A percentile compares a stretch with the other conserved stretches of the same genome.
Conservation (phyloP, 108 stramenopile species). For the Epithemia pelagica region DNA sequence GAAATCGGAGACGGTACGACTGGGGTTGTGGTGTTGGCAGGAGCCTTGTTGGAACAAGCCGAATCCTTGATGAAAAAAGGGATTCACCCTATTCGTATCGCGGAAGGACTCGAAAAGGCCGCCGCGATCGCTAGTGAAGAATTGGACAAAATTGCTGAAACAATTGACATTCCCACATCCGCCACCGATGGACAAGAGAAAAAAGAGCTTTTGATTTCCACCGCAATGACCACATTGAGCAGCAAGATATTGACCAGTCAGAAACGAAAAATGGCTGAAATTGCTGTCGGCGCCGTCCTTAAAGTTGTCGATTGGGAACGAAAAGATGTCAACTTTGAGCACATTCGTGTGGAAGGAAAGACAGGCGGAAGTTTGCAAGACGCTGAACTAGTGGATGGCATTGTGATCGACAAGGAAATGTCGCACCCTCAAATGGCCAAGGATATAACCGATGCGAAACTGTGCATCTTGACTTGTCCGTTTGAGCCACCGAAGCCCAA, state of each 20-base stretch:
- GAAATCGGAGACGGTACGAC: slow-evolving; percentile 99
- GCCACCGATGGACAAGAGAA: slow-evolving; percentile 42
- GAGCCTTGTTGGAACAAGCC: slow-evolving; percentile 97
- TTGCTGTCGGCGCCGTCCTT: slow-evolving; percentile 94
- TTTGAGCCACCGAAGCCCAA: slow-evolving; percentile 99
- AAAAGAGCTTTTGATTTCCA: slow-evolving; percentile 80
- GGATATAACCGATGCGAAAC: slow-evolving; percentile 86
- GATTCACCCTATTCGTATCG: slow-evolving; percentile 96
- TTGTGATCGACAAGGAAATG: slow-evolving; percentile 98
- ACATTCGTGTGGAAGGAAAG: slow-evolving; percentile 99
- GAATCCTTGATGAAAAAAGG: slow-evolving; percentile 87
- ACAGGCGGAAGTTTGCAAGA: slow-evolving; percentile 96
- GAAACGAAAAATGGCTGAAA: slow-evolving; percentile 93
- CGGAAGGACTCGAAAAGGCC: slow-evolving; percentile 95
- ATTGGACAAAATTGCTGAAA: slow-evolving; percentile 84
- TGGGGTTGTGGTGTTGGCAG: slow-evolving; percentile 97
- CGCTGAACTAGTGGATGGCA: slow-evolving; percentile 93
- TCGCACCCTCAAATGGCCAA: slow-evolving; percentile 97
- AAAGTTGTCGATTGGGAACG: slow-evolving; percentile 94
- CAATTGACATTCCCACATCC: slow-evolving; percentile 61
- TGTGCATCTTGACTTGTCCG: slow-evolving; percentile 96
- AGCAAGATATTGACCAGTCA: slow-evolving; percentile 97
- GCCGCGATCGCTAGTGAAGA: slow-evolving; percentile 84
- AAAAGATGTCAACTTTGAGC: slow-evolving; percentile 98
- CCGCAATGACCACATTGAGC: slow-evolving; percentile 95